phyloP scores from a whole-genome alignment of 129 eudicot genomes.

The Chrysanthemum makinoi region DNA sequence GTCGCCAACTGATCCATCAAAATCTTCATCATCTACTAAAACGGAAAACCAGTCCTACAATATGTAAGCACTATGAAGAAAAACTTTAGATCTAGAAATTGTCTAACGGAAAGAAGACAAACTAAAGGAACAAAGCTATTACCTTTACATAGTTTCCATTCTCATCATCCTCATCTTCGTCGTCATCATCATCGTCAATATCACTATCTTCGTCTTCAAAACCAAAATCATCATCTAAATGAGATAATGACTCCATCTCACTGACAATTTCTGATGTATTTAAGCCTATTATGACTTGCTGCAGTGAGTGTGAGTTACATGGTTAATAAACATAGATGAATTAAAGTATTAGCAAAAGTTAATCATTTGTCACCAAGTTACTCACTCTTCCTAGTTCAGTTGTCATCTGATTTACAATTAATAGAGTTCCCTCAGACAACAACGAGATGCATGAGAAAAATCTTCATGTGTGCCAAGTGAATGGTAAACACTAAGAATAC shows the following conservation, averaged over 20 bases:
- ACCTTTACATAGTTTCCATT: conserved; percentile 52
- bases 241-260: conserved; percentile 60
- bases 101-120: conserved; percentile 13
- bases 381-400: neutral
- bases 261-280: conserved; percentile 68
- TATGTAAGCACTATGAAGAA: conserved; percentile 16
- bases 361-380: neutral
- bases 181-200: conserved; percentile 46
- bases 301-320: conserved; percentile 35
- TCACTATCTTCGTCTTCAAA: conserved; percentile 67
- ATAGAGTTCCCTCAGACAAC: neutral
- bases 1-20: conserved; percentile 67
- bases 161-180: conserved; percentile 45
- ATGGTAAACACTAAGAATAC: neutral
- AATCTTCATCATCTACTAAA: conserved; percentile 60
- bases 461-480: neutral
- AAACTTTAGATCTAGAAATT: conserved; percentile 3
- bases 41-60: conserved; percentile 70
- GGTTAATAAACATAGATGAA: conserved; percentile 22
- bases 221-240: conserved; percentile 48
- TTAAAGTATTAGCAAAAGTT: neutral
- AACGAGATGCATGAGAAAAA: neutral
- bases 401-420: neutral
- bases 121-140: conserved; percentile 12
- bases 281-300: conserved; percentile 85